Base-by-base conservation (phyloP, 106 monocot species). In the Dendrobium catenatum region DNA sequence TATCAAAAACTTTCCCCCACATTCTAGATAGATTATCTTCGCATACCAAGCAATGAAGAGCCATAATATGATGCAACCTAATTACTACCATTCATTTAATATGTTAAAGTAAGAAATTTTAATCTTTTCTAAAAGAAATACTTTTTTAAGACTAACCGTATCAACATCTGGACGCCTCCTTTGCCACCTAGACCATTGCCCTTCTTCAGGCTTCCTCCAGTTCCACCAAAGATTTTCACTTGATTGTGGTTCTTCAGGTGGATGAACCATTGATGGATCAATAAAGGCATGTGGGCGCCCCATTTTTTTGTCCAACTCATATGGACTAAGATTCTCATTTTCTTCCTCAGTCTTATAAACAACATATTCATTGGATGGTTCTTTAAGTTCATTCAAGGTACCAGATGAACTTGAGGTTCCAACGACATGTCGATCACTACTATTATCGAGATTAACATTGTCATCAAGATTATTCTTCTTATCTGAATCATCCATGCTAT, bases 191-290 rank as follows among this genome's bases (percentile, higher is more conserved):
- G 93, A 95, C 98, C 98, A 99, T 56, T 90, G 90, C 74, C 94
- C 98, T 77, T 93, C 89, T 29, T 95, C 93, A 43, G 92, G 91
- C 79, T 91, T 95, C 76, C 98, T 75, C 95, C 95, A 99, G 79
- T 99, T 95, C 98, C 98, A 99, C 98, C 98, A 99, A 20, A 99
- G 80, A 82, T 99, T 95, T 79, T 99, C 95, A 85, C 91, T 99
- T 59, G 89, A 55, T 17, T 79, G 81, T 68, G 88, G 87, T 58
- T 94, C 88, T 80, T 95, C 98, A 18, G 95, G 70, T 3, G 87
- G 83, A 80, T 88, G 89, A 64, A 75, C 89, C 55, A 42, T 55
- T 43, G 82, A 82, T 54, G 98, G 95, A 87, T 99, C 91, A 75
- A 95, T 49, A 83, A 99, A 95, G 11, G 98, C 86, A 73, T 99